Base-by-base conservation (phyloP, 1,284 basidiomycete genomes). In the Ganoderma sinense region DNA sequence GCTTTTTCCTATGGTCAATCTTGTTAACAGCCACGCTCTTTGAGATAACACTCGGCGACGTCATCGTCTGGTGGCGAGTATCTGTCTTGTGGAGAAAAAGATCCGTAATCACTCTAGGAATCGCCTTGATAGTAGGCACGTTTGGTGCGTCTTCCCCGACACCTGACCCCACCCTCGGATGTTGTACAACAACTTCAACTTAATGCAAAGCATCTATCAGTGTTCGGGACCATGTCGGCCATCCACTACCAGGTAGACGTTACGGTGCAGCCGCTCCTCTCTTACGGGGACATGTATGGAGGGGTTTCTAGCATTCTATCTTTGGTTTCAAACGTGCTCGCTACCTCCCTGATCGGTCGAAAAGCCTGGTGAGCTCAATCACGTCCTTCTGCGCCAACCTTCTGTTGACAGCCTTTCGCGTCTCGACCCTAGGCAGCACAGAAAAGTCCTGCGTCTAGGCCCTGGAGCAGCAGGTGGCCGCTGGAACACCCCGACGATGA, bases 41-140 rank as follows among this genome's bases (percentile, higher is more conserved):
- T 48, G 10, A 51, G 48, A 51, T 26, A 23, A 51, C 48, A 14
- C 23, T 51, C 26, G 48, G 48, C 20, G 48, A 51, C 5, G 2
- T 51, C 48, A 51, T 51, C 8, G 48, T 51, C n/a, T 51, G 48
- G 48, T 51, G 48, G 48, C 23, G 48, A 51, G 48, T 51, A 51
- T 51, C 11, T 13, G 48, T 51, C 48, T 23, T 51, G 48, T 51
- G 48, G 48, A 23, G 23, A 26, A 51, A 26, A 14, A 23, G 48
- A 23, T 51, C 48, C 11, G 11, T 26, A 51, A 51, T 51, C 10
- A 23, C 48, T 13, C 48, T 51, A n/a, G 48, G 48, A 51, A 13
- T 51, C 2, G 48, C 13, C 23, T 13, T 51, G 11, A 51, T 51
- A 51, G 48, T 51, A 13, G 23, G 48, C 23, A 26, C 48, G 4